Base-by-base conservation (phyloP, 2,329 filamentous ascomycete species). In the Hypoxylon sp. region DNA sequence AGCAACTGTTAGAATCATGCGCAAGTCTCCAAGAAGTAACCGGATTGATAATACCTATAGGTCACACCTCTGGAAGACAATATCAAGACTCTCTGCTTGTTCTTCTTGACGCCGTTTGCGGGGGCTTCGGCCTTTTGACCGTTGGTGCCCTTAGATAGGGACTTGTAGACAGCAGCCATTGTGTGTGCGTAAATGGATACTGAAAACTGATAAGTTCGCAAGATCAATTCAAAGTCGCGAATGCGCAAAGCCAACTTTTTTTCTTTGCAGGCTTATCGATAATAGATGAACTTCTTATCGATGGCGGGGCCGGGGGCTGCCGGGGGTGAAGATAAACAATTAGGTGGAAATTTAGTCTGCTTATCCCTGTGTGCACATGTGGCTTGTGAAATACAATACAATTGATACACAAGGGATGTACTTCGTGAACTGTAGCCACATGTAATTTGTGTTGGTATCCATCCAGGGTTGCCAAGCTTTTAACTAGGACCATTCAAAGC, bases 41-140 rank as follows among this genome's bases (percentile, higher is more conserved):
- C 2, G 24, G 26, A 33, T 42, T 19, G 37, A 48, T 57, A 33
- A 22, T 75, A 76, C 74, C 74, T 88, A 81, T 93, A 94, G 35
- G 95, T 97, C 58, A 98, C 93, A 71, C 96, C 96, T 83, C 96
- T 87, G 24, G 94, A 98, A 26, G 93, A 96, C 74, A 99, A 86
- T 76, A 98, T 94, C 71, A 99, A 85, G 57, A 98, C 92, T 76
- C 94, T 86, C 81, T 91, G 90, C 83, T 88, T 91, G 78, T 90
- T 91, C 81, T 86, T 91, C 78, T 83, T 86, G 51, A 83, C 75
- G 65, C 83, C 84, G 79, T 83, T 85, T 69, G 79, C 82, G 56
- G 80, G 81, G 33, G 79, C 83, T 51, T 88, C 85, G 55, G 81
- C 77, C 59, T 84, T 82, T 73, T 87, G 86, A 55, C 82, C 80